Conservation (phyloP, 2,329 filamentous ascomycete genomes). For the Colletotrichum sp. region DNA sequence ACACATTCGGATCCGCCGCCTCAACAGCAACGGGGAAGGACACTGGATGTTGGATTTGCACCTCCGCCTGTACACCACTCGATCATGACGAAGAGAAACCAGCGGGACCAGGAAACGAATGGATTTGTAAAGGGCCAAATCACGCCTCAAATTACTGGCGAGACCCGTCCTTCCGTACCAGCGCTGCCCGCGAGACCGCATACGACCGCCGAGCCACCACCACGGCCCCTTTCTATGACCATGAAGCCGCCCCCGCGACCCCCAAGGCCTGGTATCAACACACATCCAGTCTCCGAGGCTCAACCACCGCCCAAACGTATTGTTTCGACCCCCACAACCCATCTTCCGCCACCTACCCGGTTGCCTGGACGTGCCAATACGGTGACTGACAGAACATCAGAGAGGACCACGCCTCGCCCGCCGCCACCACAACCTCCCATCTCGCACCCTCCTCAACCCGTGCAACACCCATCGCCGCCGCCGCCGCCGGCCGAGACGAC, state of each 20-base stretch:
- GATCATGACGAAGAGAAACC: conserved; percentile 46
- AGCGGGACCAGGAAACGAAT: conserved; percentile 49
- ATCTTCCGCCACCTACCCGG: conserved; percentile 25
- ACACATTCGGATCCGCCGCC: conserved; percentile 28
- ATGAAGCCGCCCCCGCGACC: conserved; percentile 50
- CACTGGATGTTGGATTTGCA: conserved; percentile 46
- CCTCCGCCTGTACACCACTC: conserved; percentile 60
- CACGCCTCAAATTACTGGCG: conserved; percentile 45
- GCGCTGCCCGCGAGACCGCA: conserved; percentile 56
- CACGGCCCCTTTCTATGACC: conserved; percentile 29
- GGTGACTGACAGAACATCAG: conserved; percentile 48
- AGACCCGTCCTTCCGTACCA: conserved; percentile 41
- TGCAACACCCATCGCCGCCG: conserved; percentile 13
- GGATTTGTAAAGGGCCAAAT: conserved; percentile 40
- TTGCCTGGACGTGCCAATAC: conserved; percentile 36
- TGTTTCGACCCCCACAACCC: conserved; percentile 21
- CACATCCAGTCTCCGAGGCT: conserved; percentile 26
- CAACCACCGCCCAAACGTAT: conserved; percentile 30
- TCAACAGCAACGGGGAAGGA: conserved; percentile 31
- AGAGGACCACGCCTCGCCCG: conserved; percentile 38
- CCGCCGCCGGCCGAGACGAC: conserved; percentile 46
- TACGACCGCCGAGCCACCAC: conserved; percentile 34
- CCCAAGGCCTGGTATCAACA: conserved; percentile 37
- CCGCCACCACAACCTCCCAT: conserved; percentile 13
- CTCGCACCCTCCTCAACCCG: background rate